Conservation (phyloP, 2,329 filamentous ascomycete species). For the Verticillium dahliae region DNA sequence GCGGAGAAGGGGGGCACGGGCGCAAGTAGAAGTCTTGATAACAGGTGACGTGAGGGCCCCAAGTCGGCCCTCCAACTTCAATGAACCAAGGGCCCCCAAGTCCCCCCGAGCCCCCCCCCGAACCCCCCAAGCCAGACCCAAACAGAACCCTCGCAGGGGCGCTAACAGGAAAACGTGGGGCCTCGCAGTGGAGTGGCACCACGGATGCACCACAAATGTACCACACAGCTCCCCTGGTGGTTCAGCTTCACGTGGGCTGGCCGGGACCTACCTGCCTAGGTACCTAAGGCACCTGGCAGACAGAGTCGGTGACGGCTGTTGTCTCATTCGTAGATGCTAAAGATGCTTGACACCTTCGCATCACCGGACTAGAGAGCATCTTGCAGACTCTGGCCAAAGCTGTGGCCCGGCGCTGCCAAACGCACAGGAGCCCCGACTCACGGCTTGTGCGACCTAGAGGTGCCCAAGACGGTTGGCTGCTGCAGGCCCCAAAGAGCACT, state of each 20-base stretch:
- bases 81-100: neutral
- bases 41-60: too few species aligned
- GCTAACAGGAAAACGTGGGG: neutral
- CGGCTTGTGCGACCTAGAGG: neutral
- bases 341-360: neutral
- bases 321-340: too few species aligned
- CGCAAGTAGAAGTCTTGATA: too few species aligned
- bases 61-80: neutral
- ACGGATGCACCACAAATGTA: neutral
- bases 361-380: neutral
- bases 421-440: neutral
- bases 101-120: neutral
- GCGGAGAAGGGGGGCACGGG: too few species aligned
- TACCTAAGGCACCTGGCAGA: too few species aligned
- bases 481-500: neutral
- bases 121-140: neutral
- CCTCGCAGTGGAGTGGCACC: neutral
- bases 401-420: too few species aligned
- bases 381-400: neutral
- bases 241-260: neutral
- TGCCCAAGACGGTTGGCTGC: neutral
- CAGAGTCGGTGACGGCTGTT: too few species aligned
- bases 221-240: neutral
- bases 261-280: neutral
- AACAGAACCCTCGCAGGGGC: neutral